phyloP scores from a whole-genome alignment of 2,329 filamentous ascomycete species.

The Gnomoniopsis sp. region DNA sequence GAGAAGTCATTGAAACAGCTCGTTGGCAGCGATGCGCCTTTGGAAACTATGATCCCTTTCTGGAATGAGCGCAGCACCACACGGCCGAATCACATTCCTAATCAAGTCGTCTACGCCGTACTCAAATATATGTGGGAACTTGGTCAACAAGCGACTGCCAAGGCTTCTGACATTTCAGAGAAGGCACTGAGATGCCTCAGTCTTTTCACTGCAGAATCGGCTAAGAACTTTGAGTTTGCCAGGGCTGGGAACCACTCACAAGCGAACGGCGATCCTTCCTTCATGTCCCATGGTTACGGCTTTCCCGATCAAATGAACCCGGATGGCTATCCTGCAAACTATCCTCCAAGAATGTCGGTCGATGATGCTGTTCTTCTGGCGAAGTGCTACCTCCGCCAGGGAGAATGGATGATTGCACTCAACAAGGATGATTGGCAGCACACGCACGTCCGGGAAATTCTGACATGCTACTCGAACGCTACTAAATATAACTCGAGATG shows the following conservation, averaged over 20 bases:
- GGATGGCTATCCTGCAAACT: constrained; percentile 44
- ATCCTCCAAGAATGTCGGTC: constrained; percentile 43
- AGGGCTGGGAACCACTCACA: constrained; percentile 48
- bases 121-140: constrained; percentile 96
- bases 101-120: constrained; percentile 91
- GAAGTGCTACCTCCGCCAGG: constrained; percentile 93
- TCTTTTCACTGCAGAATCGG: constrained; percentile 58
- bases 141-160: constrained; percentile 56
- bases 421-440: constrained; percentile 88
- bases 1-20: constrained; percentile 92
- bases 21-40: constrained; percentile 66
- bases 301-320: constrained; percentile 44
- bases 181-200: constrained; percentile 57
- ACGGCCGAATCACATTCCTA: constrained; percentile 49
- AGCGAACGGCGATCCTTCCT: constrained; percentile 38
- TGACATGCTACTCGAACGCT: constrained; percentile 86
- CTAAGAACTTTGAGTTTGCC: constrained; percentile 50
- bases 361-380: constrained; percentile 74
- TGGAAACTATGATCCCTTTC: constrained; percentile 59
- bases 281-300: constrained; percentile 43
- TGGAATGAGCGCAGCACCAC: constrained; percentile 43
- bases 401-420: constrained; percentile 88
- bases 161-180: constrained; percentile 44
- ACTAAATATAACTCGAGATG: constrained; percentile 92
- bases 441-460: constrained; percentile 80